Evolutionary conservation across 164 flowering plant species (phyloP).

Genomic region (Magnolia kwangsiensis): DNA sequence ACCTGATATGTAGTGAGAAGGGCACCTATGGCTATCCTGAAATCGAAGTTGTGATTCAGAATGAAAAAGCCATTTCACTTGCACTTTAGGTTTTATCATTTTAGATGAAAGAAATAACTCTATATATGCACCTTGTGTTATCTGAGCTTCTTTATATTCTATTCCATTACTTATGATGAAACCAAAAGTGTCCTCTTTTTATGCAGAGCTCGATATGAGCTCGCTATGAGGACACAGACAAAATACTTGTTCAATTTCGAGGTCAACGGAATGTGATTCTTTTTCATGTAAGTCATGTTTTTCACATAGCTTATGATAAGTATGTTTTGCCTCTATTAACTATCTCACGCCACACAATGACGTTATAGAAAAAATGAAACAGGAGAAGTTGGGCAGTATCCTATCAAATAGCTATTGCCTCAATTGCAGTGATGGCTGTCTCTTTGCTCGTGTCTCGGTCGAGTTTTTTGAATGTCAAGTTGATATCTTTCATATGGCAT

Average conservation of each 20-base stretch:
- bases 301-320: neutral
- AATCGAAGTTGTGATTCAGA: neutral
- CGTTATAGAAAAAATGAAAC: slow-evolving; percentile 7
- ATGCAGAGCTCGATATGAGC: slow-evolving; percentile 94
- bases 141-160: neutral
- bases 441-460: too few species aligned
- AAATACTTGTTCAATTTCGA: slow-evolving; percentile 60
- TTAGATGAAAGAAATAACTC: neutral
- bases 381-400: slow-evolving; percentile 76
- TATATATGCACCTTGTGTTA: neutral
- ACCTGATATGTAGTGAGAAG: neutral
- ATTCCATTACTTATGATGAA: too few species aligned
- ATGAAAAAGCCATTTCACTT: too few species aligned
- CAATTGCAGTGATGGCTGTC: too few species aligned
- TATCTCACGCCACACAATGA: too few species aligned
- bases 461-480: too few species aligned
- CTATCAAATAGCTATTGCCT: too few species aligned
- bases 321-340: too few species aligned
- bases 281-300: slow-evolving; percentile 66
- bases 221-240: slow-evolving; percentile 77
- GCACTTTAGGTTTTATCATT: neutral
- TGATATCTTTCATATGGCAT: too few species aligned
- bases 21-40: neutral
- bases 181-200: neutral
- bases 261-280: slow-evolving; percentile 75